Evolutionary conservation across 805 yeast genomes (phyloP).

Genomic region (Yamadazyma sp.): DNA sequence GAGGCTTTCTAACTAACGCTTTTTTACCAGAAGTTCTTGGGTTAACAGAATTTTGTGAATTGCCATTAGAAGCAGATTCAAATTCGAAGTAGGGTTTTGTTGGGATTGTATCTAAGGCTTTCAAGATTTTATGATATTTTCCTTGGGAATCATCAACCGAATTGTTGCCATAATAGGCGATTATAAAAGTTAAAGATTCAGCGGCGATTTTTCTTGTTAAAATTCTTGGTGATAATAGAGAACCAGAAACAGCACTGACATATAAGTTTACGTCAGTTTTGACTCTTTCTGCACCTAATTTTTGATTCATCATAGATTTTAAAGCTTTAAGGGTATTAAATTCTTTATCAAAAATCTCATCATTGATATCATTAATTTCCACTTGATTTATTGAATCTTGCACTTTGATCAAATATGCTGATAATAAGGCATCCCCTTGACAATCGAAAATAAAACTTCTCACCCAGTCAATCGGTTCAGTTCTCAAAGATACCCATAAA

Average conservation of each 20-base stretch:
- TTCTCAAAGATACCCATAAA: constrained; percentile 86
- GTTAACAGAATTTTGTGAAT: background rate
- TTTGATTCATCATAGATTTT: constrained; percentile 65
- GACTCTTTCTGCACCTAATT: constrained; percentile 60
- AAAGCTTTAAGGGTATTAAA: constrained; percentile 73
- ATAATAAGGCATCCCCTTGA: constrained; percentile 79
- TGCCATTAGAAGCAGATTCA: constrained; percentile 14
- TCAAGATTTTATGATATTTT: constrained; percentile 55
- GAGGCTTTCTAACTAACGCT: constrained; percentile 34
- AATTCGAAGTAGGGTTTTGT: constrained; percentile 38
- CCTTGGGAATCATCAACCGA: constrained; percentile 26
- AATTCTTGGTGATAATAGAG: constrained; percentile 70
- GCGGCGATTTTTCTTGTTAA: constrained; percentile 77
- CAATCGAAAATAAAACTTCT: constrained; percentile 61
- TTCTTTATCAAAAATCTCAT: constrained; percentile 66
- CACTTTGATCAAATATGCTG: constrained; percentile 51
- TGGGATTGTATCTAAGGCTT: constrained; percentile 47
- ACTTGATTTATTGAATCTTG: constrained; percentile 42
- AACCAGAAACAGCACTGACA: constrained; percentile 64
- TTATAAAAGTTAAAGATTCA: constrained; percentile 59
- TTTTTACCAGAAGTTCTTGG: constrained; percentile 17
- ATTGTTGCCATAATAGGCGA: constrained; percentile 34
- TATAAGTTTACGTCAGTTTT: constrained; percentile 37
- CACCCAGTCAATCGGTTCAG: constrained; percentile 85
- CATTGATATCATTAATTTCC: constrained; percentile 38